phyloP scores from a whole-genome alignment of 148 eudicot genomes.

The Silene uniflora region DNA sequence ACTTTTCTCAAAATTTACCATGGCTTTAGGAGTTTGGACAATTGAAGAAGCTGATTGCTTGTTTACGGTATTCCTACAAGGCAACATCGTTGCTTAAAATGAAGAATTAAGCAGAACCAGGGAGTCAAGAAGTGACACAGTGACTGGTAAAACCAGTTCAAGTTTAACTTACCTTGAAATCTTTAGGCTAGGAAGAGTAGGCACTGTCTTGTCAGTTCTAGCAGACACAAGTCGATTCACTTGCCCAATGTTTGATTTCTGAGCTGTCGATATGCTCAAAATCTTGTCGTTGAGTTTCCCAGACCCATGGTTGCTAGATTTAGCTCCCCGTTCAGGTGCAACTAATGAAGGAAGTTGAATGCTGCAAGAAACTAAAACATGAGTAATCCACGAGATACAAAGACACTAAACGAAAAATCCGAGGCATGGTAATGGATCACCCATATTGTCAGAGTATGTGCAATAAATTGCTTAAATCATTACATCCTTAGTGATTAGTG shows the following conservation, averaged over 20 bases:
- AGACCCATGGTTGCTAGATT: conserved; percentile 26
- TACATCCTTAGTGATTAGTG: too few species aligned
- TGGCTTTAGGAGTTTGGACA: conserved; percentile 26
- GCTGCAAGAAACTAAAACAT: conserved; percentile 28
- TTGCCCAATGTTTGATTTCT: conserved; percentile 27
- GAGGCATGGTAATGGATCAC: not conserved
- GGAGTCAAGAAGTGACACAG: not conserved
- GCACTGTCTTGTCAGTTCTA: conserved; percentile 8
- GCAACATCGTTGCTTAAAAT: not conserved
- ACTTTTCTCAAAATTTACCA: conserved; percentile 19
- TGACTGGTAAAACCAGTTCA: conserved; percentile 7
- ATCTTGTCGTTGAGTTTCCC: conserved; percentile 27
- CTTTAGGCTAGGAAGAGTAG: conserved; percentile 26
- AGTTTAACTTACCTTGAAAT: conserved; percentile 24
- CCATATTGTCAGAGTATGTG: not conserved
- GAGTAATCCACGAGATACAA: conserved; percentile 7
- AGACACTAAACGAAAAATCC: not conserved
- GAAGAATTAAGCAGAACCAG: conserved; percentile 5
- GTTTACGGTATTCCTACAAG: conserved; percentile 27
- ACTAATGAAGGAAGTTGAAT: conserved; percentile 23
- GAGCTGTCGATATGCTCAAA: conserved; percentile 23
- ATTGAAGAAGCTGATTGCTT: conserved; percentile 24
- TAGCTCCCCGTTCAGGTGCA: conserved; percentile 24
- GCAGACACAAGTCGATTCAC: conserved; percentile 27
- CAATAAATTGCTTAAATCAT: not conserved